A percentile compares a stretch with the other conserved stretches of the same genome.
Conservation (phyloP, 345 rosid genomes). For the rapeseed (Brassica napus) region DNA sequence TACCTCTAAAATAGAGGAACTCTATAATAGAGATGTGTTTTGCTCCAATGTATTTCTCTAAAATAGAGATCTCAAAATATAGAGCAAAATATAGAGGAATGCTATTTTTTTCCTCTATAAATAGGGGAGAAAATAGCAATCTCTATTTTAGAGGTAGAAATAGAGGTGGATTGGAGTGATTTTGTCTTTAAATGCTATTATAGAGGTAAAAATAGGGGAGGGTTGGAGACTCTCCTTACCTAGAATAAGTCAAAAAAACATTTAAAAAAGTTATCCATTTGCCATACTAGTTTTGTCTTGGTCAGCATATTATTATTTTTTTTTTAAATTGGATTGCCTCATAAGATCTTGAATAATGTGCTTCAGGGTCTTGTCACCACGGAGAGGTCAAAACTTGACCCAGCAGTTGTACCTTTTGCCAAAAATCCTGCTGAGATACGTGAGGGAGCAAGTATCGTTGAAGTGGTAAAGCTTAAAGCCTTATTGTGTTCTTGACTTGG, state of each 20-base stretch:
- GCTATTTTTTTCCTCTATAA: too few species aligned
- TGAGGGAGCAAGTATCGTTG: conserved; percentile 81
- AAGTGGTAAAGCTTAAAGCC: conserved; percentile 71
- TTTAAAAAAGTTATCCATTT: conserved; percentile 11
- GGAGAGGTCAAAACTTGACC: conserved; percentile 85
- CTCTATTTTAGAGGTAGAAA: too few species aligned
- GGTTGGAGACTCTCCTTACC: too few species aligned
- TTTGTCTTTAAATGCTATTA: too few species aligned
- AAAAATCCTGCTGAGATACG: conserved; percentile 61
- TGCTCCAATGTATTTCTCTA: too few species aligned
- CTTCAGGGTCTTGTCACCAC: conserved; percentile 90
- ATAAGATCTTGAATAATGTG: conserved; percentile 16
- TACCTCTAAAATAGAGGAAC: too few species aligned
- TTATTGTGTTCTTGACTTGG: conserved; percentile 19
- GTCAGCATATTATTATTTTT: conserved; percentile 16
- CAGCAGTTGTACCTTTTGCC: conserved; percentile 84
- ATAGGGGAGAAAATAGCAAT: too few species aligned
- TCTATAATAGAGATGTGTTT: too few species aligned
- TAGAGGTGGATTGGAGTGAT: too few species aligned
- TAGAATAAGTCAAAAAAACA: conserved; percentile 13
- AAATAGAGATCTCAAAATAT: too few species aligned
- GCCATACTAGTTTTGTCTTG: not conserved
- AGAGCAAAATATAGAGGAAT: too few species aligned
- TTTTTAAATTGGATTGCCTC: conserved; percentile 3
- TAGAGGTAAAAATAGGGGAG: too few species aligned